Percentiles rank a stretch among this genome's conserved stretches.
These are phyloP conservation scores for Flaveria robusta DNA, from an alignment of 129 eudicot genomes.

Conservation along the genomic window DNA sequence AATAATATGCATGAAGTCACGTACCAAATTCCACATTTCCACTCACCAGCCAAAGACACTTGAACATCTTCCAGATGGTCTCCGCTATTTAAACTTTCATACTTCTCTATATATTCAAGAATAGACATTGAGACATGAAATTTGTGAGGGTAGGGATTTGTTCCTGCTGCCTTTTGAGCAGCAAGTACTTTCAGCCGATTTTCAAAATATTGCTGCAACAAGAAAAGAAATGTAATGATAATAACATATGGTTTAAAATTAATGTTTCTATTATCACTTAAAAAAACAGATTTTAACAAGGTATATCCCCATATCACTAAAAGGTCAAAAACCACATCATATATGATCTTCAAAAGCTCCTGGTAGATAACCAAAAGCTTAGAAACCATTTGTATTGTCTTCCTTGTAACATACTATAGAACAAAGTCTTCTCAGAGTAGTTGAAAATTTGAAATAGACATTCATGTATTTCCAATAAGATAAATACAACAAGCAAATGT, in stretches of 20 bases:
- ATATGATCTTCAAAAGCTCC: background rate
- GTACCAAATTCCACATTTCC: background rate
- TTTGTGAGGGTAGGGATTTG: conserved; percentile 90
- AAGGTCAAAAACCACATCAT: background rate
- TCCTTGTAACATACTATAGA: background rate
- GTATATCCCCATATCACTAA: background rate
- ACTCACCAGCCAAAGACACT: conserved; percentile 73
- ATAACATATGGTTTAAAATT: background rate
- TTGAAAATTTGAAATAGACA: background rate
- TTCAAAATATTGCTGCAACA: conserved; percentile 84
- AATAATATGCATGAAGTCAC: background rate
- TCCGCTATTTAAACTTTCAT: conserved; percentile 56
- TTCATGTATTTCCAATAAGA: background rate
- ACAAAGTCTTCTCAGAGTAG: background rate
- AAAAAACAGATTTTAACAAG: background rate
- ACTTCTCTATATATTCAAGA: conserved; percentile 60
- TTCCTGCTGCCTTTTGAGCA: conserved; percentile 69
- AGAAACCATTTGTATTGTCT: background rate
- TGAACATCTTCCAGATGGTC: conserved; percentile 69
- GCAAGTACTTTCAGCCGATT: conserved; percentile 73
- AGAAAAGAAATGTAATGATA: conserved; percentile 3
- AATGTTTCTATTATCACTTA: background rate
- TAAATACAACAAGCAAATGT: background rate
- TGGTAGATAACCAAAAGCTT: background rate
- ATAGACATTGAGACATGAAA: conserved; percentile 54